Base-by-base conservation (phyloP, 2,329 filamentous ascomycete genomes). In the Diplodia seriata region DNA sequence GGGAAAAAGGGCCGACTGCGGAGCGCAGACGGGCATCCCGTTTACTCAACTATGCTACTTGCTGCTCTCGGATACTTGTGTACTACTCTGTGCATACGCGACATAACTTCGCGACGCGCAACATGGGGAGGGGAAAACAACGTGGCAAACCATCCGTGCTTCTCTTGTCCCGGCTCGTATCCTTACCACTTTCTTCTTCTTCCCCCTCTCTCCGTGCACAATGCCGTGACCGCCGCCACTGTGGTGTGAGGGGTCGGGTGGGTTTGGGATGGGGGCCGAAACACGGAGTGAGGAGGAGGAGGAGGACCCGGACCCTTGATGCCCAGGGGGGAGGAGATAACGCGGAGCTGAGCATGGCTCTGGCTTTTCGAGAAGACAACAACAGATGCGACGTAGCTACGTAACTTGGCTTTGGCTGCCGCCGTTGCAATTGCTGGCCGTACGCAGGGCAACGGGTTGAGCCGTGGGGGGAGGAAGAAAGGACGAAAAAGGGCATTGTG, bases 121-220 rank as follows among this genome's bases (percentile, higher is more conserved):
- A 38, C 36, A 15, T 18, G 8, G 26, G 12, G 15, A 4, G 14
- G 23, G 23, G 23, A 1, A 26, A 40, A 59, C 55, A 59, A 59
- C 55, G 55, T 59, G 55, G 55, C 55, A 29, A n/a, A 7, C 23
- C 55, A 59, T 59, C 55, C 55, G 55, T 59, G 55, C 55, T 12
- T 20, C 14, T 43, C 38, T 4, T 43, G 15, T 11, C 3, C 8
- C 43, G 8, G 3, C 43, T n/a, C 8, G 5, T 18, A 43, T 43
- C 40, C 40, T 18, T 43, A 43, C 31, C 5, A 47, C 18, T 6
- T 12, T 26, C 23, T 26, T 3, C 23, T 26, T 3, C 23, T 47
- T 43, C 14, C 43, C 43, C 43, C 43, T 26, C 23, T 26, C 23
- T 26, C 23, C 23, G 43, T 47, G 43, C n/a, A 33, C 5, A 33